phyloP scores from a whole-genome alignment of 164 flowering plant genomes.

The Piper betle region DNA sequence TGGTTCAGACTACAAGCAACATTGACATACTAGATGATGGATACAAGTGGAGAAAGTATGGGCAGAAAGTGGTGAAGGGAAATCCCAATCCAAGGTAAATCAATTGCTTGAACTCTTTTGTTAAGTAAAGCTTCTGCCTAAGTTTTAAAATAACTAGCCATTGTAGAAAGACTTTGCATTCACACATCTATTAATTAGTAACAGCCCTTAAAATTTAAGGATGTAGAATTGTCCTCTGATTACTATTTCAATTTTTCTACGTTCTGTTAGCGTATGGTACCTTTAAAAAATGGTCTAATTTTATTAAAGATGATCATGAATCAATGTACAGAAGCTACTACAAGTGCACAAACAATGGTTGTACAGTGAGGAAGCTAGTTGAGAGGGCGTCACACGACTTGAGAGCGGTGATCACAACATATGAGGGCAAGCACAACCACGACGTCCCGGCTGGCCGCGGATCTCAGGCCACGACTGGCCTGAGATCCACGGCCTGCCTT shows the following conservation, averaged over 20 bases:
- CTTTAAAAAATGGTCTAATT: neutral
- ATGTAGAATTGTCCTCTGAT: too few relatives aligned
- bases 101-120: too few relatives aligned
- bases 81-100: conserved; percentile 81
- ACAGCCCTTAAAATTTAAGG: too few relatives aligned
- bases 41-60: conserved; percentile 87
- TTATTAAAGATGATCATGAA: neutral
- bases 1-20: conserved; percentile 85
- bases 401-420: conserved; percentile 78
- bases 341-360: conserved; percentile 60
- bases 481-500: conserved; percentile 14
- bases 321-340: conserved; percentile 61
- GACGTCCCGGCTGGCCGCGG: conserved; percentile 89
- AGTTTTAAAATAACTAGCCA: neutral
- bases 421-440: conserved; percentile 92
- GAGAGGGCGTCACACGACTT: conserved; percentile 74
- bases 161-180: too few relatives aligned
- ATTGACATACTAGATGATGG: conserved; percentile 89
- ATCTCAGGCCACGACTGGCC: conserved; percentile 16
- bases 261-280: too few relatives aligned
- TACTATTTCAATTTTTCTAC: too few relatives aligned
- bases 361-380: conserved; percentile 79
- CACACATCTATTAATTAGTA: too few relatives aligned
- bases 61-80: conserved; percentile 91
- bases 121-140: too few relatives aligned